These are phyloP conservation scores for Fusarium drepaniforme DNA, from an alignment of 2,329 filamentous ascomycete species.

Conservation along the genomic window DNA sequence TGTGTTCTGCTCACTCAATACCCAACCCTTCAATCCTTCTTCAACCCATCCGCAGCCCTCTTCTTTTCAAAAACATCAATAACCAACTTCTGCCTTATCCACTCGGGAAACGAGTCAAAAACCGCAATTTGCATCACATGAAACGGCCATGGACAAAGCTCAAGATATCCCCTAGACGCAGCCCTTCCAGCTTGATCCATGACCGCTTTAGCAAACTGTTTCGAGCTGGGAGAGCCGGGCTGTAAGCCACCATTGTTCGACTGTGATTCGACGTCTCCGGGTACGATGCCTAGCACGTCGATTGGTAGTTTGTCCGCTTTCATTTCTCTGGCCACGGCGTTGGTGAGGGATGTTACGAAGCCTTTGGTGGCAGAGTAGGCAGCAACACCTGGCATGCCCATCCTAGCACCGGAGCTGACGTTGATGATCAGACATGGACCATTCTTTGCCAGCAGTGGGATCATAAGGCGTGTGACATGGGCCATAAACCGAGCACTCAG, in stretches of 20 bases:
- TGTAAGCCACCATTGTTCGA: background rate
- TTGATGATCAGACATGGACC: background rate
- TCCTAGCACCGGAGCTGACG: background rate
- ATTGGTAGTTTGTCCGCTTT: background rate
- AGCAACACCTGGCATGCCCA: background rate
- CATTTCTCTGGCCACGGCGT: background rate
- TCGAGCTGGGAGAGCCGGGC: background rate
- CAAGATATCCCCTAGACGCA: background rate
- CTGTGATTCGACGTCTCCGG: background rate
- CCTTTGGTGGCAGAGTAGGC: background rate
- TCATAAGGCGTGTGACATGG: background rate
- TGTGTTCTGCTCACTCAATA: background rate
- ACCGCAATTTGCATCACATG: background rate
- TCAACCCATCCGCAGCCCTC: background rate
- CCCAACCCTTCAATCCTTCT: background rate
- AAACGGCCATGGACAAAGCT: background rate
- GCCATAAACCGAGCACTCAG: constrained; percentile 5
- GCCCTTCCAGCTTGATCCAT: background rate
- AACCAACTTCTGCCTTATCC: background rate
- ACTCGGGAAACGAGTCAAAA: background rate
- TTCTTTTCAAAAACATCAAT: background rate
- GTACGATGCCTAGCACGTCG: background rate
- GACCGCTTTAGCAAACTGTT: background rate
- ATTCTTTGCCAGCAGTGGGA: background rate
- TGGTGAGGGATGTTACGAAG: background rate